Conservation (phyloP, 2,329 filamentous ascomycete genomes). For the Lachnellula occidentalis region DNA sequence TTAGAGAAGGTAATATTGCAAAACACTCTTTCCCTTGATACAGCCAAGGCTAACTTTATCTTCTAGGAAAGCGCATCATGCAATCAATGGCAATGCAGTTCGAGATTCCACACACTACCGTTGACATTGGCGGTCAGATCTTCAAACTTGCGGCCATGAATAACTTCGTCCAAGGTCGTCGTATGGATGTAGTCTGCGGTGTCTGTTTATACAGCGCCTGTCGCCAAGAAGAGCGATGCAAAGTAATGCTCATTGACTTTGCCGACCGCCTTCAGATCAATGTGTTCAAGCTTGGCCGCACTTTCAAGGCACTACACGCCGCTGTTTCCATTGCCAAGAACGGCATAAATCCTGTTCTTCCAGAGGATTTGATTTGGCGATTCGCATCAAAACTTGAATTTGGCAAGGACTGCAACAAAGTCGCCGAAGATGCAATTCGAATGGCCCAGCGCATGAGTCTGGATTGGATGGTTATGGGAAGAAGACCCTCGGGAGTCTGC, state of each 20-base stretch:
- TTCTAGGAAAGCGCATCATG: constrained; percentile 44
- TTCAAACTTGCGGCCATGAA: constrained; percentile 70
- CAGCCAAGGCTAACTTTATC: constrained; percentile 24
- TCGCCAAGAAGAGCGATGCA: constrained; percentile 71
- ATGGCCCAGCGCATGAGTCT: constrained; percentile 90
- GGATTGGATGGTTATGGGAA: constrained; percentile 96
- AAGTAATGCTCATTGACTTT: constrained; percentile 91
- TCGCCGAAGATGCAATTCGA: constrained; percentile 81
- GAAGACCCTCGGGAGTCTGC: constrained; percentile 87
- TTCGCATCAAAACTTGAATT: constrained; percentile 94
- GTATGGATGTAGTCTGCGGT: constrained; percentile 79
- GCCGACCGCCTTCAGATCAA: constrained; percentile 81
- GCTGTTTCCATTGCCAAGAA: constrained; percentile 65
- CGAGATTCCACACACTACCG: constrained; percentile 54
- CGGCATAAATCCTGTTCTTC: constrained; percentile 64
- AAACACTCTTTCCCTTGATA: not conserved
- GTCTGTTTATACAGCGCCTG: constrained; percentile 88
- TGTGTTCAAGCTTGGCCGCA: constrained; percentile 85
- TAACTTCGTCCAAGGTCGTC: constrained; percentile 82
- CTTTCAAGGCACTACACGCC: constrained; percentile 78
- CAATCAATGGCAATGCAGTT: constrained; percentile 57
- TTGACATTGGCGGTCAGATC: constrained; percentile 62
- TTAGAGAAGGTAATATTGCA: constrained; percentile 40
- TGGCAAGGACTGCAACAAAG: constrained; percentile 70
- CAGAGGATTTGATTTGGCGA: constrained; percentile 85